Evolutionary conservation across 345 rosid genomes (phyloP).

Genomic region (Salix purpurea): DNA sequence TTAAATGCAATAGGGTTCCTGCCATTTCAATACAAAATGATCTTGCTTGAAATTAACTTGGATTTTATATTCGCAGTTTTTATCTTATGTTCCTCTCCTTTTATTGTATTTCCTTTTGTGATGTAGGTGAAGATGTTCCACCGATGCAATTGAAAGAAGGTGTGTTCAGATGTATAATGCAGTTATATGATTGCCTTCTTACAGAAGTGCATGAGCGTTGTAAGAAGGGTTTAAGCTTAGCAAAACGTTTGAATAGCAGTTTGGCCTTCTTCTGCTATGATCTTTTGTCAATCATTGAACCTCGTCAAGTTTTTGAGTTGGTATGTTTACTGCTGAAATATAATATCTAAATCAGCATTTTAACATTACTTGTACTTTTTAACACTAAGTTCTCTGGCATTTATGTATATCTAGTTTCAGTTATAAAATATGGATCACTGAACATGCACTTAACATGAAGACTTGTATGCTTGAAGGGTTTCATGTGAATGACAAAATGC

Average conservation of each 20-base stretch:
- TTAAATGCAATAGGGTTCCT: background rate
- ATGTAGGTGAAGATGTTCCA: slow-evolving; percentile 91
- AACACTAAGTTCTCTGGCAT: background rate
- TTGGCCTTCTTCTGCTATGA: slow-evolving; percentile 98
- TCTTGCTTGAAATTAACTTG: background rate
- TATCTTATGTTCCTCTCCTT: background rate
- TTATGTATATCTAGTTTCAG: background rate
- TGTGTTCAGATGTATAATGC: slow-evolving; percentile 85
- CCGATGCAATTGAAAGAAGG: slow-evolving; percentile 97
- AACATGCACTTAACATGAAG: no score
- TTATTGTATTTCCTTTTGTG: background rate
- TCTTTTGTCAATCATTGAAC: slow-evolving; percentile 88
- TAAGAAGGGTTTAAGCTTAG: slow-evolving; percentile 94
- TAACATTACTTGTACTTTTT: background rate
- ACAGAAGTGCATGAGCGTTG: slow-evolving; percentile 98
- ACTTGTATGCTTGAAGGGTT: no score
- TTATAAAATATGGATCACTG: no score
- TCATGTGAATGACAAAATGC: no score
- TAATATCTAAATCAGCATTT: background rate
- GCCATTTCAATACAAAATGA: background rate
- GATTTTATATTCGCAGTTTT: no score
- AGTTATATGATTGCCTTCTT: slow-evolving; percentile 89
- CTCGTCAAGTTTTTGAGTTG: slow-evolving; percentile 96
- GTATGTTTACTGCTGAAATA: slow-evolving; percentile 37
- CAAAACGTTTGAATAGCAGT: slow-evolving; percentile 92